phyloP scores from a whole-genome alignment of 257 asterid genomes.

The Striga asiatica region DNA sequence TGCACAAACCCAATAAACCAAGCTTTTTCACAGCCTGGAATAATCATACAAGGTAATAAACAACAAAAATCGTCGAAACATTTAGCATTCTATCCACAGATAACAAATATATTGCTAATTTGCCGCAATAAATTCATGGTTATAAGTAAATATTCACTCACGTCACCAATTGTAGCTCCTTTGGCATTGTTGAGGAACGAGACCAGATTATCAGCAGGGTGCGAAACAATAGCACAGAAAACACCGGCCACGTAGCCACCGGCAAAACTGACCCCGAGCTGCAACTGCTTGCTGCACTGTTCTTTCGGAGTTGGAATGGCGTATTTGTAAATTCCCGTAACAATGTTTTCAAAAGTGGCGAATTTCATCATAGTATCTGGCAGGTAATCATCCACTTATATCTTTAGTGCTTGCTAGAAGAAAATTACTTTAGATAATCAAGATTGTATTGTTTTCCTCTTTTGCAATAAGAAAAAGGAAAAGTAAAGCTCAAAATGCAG shows the following conservation, averaged over 20 bases:
- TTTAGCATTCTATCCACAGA: not conserved
- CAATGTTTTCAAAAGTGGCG: constrained; percentile 67
- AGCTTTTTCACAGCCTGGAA: constrained; percentile 75
- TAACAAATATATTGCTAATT: too few species aligned
- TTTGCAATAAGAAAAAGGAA: too few species aligned
- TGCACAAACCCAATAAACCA: constrained; percentile 65
- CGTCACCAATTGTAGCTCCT: constrained; percentile 78
- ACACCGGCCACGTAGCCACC: constrained; percentile 81
- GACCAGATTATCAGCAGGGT: constrained; percentile 84
- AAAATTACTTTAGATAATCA: too few species aligned
- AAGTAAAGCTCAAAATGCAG: too few species aligned
- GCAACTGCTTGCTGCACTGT: constrained; percentile 53
- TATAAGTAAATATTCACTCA: constrained; percentile 16
- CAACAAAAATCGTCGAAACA: not conserved
- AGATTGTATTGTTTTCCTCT: too few species aligned
- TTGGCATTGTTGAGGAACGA: constrained; percentile 85
- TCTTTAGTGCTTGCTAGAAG: too few species aligned
- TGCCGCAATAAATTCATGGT: not conserved
- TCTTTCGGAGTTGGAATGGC: constrained; percentile 66
- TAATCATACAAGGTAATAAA: not conserved
- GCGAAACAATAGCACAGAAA: constrained; percentile 70
- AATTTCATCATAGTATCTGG: constrained; percentile 96
- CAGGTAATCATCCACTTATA: too few species aligned
- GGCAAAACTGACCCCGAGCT: constrained; percentile 78
- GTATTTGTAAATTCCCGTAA: constrained; percentile 52